Evolutionary conservation across 73 alveolate species (phyloP).

Genomic region (Effrenium voratum): DNA sequence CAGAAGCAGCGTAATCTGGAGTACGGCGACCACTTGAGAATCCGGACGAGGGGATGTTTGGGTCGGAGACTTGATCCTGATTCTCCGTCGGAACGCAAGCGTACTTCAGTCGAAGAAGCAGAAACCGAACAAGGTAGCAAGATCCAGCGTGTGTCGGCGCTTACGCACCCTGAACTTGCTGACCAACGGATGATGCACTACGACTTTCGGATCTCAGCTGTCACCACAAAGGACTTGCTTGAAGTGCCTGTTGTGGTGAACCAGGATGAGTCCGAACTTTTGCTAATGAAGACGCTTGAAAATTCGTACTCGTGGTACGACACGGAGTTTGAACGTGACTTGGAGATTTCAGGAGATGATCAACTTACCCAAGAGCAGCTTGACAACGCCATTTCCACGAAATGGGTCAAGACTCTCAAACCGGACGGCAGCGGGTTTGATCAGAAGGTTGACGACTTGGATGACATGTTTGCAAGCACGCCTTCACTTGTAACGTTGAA

Average conservation of each 20-base stretch:
- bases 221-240: neutral
- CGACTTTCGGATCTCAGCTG: too few species aligned
- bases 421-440: neutral
- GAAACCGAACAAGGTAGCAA: too few species aligned
- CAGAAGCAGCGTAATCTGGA: too few species aligned
- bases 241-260: slow-evolving; percentile 21
- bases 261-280: neutral
- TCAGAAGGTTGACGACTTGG: neutral
- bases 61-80: too few species aligned
- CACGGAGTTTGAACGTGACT: neutral
- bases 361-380: slow-evolving; percentile 10
- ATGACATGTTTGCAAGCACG: neutral
- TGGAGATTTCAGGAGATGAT: neutral
- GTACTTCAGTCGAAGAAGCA: too few species aligned
- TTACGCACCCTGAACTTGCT: too few species aligned
- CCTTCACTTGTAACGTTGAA: slow-evolving; percentile 17
- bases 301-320: neutral
- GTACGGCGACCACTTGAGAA: too few species aligned
- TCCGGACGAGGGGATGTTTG: too few species aligned
- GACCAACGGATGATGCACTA: too few species aligned
- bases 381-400: neutral
- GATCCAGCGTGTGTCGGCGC: too few species aligned
- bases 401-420: neutral
- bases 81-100: too few species aligned
- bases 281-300: too few species aligned